Conservation (phyloP, 1,139 yeast species). For the Kluyveromyces marxianus region DNA sequence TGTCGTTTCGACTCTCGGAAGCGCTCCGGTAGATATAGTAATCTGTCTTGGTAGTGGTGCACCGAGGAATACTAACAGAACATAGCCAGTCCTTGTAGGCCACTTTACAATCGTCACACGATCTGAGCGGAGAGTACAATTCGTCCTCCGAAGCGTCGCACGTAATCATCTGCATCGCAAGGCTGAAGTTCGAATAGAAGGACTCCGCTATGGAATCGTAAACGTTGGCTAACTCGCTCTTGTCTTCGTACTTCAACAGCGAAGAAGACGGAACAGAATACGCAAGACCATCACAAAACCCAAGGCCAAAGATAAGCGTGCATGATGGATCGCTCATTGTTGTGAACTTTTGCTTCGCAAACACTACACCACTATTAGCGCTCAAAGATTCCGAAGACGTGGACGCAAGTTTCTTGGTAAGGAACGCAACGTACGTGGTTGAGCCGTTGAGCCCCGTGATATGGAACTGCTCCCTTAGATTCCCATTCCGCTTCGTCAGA, state of each 20-base stretch:
- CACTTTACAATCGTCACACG: constrained; percentile 64
- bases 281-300: constrained; percentile 75
- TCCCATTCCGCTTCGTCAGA: constrained; percentile 43
- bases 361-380: constrained; percentile 66
- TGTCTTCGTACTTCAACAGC: constrained; percentile 15
- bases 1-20: constrained; percentile 54
- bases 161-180: constrained; percentile 67
- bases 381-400: constrained; percentile 30
- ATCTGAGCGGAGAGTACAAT: constrained; percentile 61
- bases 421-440: constrained; percentile 57
- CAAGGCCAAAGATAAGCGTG: constrained; percentile 62
- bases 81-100: constrained; percentile 88
- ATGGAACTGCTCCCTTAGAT: constrained; percentile 52
- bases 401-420: constrained; percentile 38
- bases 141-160: constrained; percentile 72
- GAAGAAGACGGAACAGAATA: constrained; percentile 72
- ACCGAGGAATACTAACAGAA: constrained; percentile 83
- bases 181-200: constrained; percentile 58
- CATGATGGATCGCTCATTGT: constrained; percentile 58
- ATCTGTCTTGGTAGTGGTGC: constrained; percentile 45
- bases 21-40: constrained; percentile 44
- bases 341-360: constrained; percentile 49
- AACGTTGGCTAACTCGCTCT: constrained; percentile 31
- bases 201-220: constrained; percentile 60
- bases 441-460: constrained; percentile 55